Evolutionary conservation across 495 filamentous ascomycete genomes (phyloP).

Genomic region (Penicillium paxilli): DNA sequence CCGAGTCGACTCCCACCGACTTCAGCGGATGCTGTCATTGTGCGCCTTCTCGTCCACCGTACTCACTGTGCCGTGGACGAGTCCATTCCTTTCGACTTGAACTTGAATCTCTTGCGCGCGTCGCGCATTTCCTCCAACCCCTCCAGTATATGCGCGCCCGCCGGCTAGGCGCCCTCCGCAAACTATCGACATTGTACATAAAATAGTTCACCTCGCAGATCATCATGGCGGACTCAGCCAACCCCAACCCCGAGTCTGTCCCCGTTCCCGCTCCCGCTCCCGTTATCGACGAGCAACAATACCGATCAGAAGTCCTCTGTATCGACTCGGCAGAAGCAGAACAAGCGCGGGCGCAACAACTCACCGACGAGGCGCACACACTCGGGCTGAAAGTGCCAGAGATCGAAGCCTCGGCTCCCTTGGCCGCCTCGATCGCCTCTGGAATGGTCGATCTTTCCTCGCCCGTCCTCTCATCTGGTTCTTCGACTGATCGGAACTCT

Average conservation of each 20-base stretch:
- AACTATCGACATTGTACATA: background rate
- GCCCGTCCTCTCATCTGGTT: slow-evolving; percentile 37
- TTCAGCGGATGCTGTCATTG: slow-evolving; percentile 37
- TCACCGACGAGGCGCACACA: slow-evolving; percentile 40
- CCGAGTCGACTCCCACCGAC: slow-evolving; percentile 8
- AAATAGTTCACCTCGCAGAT: too few relatives aligned
- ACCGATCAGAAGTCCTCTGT: slow-evolving; percentile 40
- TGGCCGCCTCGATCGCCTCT: slow-evolving; percentile 42
- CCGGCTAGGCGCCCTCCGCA: slow-evolving; percentile 22
- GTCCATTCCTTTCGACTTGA: slow-evolving; percentile 19
- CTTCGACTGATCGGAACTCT: slow-evolving; percentile 41
- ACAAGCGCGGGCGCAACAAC: slow-evolving; percentile 32
- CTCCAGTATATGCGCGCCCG: slow-evolving; percentile 25
- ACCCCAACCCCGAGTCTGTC: too few relatives aligned
- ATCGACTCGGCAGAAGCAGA: slow-evolving; percentile 38
- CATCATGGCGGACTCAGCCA: too few relatives aligned
- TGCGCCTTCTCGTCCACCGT: slow-evolving; percentile 39
- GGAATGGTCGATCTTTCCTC: slow-evolving; percentile 41
- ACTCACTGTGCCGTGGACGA: slow-evolving; percentile 39
- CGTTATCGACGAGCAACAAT: slow-evolving; percentile 36
- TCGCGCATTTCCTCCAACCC: slow-evolving; percentile 1
- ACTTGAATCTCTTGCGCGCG: slow-evolving; percentile 1
- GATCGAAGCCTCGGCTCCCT: slow-evolving; percentile 36
- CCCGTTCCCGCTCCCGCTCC: background rate
- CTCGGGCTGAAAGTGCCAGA: slow-evolving; percentile 42